These are phyloP conservation scores for Cryphonectria parasitica DNA, from an alignment of 2,329 filamentous ascomycete species.

Conservation along the genomic window DNA sequence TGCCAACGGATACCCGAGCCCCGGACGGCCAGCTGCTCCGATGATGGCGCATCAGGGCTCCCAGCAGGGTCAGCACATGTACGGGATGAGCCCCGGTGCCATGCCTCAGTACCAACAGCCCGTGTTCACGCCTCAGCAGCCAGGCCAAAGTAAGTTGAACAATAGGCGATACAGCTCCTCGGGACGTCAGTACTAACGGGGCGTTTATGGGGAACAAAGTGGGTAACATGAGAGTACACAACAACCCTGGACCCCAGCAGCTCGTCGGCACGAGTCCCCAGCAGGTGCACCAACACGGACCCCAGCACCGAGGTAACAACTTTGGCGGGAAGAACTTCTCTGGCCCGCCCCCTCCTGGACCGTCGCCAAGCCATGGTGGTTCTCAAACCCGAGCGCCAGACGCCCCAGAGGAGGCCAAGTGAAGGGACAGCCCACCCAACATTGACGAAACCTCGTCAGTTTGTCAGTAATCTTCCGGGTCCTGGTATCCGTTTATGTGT, in stretches of 20 bases:
- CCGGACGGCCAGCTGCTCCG: slow-evolving; percentile 74
- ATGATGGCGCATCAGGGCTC: slow-evolving; percentile 97
- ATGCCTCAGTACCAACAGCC: slow-evolving; percentile 73
- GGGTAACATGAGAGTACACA: slow-evolving; percentile 64
- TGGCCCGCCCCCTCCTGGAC: slow-evolving; percentile 47
- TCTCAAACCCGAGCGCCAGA: slow-evolving; percentile 44
- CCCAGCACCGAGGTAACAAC: slow-evolving; percentile 60
- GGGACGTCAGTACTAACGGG: slow-evolving; percentile 42
- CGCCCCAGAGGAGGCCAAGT: slow-evolving; percentile 50
- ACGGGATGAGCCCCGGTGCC: slow-evolving; percentile 71
- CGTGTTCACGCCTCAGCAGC: slow-evolving; percentile 71
- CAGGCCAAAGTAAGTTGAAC: slow-evolving; percentile 70
- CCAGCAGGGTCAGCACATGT: slow-evolving; percentile 82
- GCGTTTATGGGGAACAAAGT: slow-evolving; percentile 47
- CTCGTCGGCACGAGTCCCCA: slow-evolving; percentile 69
- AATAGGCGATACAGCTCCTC: slow-evolving; percentile 32
- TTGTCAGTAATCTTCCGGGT: slow-evolving; percentile 30
- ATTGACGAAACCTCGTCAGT: slow-evolving; percentile 30
- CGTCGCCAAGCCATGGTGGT: slow-evolving; percentile 41
- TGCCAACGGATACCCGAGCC: slow-evolving; percentile 84
- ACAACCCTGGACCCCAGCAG: slow-evolving; percentile 62
- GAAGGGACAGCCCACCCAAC: slow-evolving; percentile 18
- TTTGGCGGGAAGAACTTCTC: slow-evolving; percentile 55
- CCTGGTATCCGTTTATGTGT: slow-evolving; percentile 29
- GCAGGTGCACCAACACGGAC: slow-evolving; percentile 65